These are phyloP conservation scores for Diplogelasinospora grovesii DNA, from an alignment of 495 filamentous ascomycete genomes.

Conservation along the genomic window DNA sequence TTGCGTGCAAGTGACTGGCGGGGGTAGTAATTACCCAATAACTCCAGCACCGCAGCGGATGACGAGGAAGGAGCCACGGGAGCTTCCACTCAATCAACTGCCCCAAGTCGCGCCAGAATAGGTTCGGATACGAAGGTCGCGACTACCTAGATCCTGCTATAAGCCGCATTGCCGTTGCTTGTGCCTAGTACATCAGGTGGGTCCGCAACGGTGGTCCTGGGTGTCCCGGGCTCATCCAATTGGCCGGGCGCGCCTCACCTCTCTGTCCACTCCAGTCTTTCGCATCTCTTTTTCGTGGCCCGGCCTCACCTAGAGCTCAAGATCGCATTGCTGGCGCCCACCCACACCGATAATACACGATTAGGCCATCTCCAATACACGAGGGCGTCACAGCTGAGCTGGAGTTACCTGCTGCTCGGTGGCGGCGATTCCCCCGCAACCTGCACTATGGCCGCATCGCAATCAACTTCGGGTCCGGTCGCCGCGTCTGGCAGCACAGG, in stretches of 20 bases:
- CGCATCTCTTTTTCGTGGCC: slow-evolving; percentile 1
- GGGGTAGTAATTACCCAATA: too few species aligned
- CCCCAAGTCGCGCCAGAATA: too few species aligned
- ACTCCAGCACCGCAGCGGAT: too few species aligned
- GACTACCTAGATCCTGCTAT: too few species aligned
- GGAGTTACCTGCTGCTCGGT: too few species aligned
- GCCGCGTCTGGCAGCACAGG: slow-evolving; percentile 7
- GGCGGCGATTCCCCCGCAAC: too few species aligned
- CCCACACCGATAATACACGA: not conserved
- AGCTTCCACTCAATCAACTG: too few species aligned
- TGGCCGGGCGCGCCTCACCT: slow-evolving; percentile 9
- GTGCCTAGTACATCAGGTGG: not conserved
- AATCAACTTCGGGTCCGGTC: slow-evolving; percentile 14
- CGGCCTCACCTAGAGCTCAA: slow-evolving; percentile 4
- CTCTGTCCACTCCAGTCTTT: slow-evolving; percentile 3
- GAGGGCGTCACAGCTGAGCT: too few species aligned
- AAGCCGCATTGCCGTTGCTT: too few species aligned
- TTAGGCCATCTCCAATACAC: not conserved
- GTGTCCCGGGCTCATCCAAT: slow-evolving; percentile 2
- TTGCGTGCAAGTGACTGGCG: not conserved
- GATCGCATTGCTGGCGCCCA: not conserved
- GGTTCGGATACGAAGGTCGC: too few species aligned
- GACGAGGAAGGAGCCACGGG: too few species aligned
- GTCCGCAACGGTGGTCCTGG: not conserved
- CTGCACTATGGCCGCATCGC: slow-evolving; percentile 26